Percentiles rank a stretch among this genome's conserved stretches.
Conservation (phyloP, 306 rosid species). For the Quercus aquifolioides region DNA sequence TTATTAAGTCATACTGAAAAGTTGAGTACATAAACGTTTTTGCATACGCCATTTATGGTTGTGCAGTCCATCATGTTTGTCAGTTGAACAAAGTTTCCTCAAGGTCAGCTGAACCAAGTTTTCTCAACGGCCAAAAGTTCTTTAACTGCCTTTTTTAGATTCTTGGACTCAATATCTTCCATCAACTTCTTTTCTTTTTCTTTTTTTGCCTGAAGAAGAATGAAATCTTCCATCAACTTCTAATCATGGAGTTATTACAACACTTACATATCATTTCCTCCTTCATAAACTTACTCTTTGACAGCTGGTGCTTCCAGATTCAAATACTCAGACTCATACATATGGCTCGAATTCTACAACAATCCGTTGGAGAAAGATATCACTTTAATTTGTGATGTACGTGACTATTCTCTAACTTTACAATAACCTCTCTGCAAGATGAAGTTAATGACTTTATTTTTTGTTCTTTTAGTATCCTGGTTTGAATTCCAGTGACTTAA, state of each 20-base stretch:
- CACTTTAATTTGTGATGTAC: conserved; percentile 74
- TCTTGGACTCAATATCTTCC: not conserved
- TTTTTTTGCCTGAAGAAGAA: too few relatives aligned
- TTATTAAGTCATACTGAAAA: not conserved
- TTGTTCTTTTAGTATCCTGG: not conserved
- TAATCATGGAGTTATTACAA: not conserved
- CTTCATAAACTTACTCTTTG: not conserved
- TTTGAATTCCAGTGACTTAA: conserved; percentile 7
- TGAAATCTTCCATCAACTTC: not conserved
- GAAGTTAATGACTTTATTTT: not conserved
- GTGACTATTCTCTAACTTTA: conserved; percentile 26
- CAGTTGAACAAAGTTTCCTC: not conserved
- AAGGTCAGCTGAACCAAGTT: too few relatives aligned
- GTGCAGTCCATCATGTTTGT: not conserved
- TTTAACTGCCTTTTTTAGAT: not conserved
- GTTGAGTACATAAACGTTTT: not conserved
- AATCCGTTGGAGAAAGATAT: conserved; percentile 73
- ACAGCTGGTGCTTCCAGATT: conserved; percentile 53
- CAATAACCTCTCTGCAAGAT: not conserved
- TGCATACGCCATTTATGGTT: not conserved
- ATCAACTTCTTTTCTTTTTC: not conserved
- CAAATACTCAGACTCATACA: conserved; percentile 74
- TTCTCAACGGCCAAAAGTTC: not conserved
- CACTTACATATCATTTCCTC: not conserved
- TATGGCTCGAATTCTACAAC: conserved; percentile 90